Base-by-base conservation (phyloP, 805 yeast species). In the Metschnikowia baotianmanensis region DNA sequence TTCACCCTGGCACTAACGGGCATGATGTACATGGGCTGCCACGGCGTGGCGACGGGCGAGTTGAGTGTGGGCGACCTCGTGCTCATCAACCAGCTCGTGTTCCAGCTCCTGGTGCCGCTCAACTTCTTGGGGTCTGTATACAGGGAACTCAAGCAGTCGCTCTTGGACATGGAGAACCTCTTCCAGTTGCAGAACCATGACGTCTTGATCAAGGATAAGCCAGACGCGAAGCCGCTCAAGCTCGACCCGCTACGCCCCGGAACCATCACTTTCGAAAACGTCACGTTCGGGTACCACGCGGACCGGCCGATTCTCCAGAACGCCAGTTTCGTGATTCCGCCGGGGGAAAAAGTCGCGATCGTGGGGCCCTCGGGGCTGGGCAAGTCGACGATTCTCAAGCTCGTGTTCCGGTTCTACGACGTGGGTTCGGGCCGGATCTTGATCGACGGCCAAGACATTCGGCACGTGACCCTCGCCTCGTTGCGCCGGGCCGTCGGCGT, bases 351-450 rank as follows among this genome's bases (percentile, higher is more conserved):
- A 50, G 91, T 90, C 12, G 98, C 98, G 9, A 79, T 91, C 55
- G 99, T 91, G 9, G 99, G 99, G 0, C 95, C 98, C 0, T 83
- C 95, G 6, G 99, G 99, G 4, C 82, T 91, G 52, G 99, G 99
- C 30, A 91, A 91, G 65, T 87, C 96, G 0, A 91, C 99, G 0
- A 77, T 93, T 28, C 65, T 91, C 52, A 74, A 89, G 55, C 67
- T 91, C 25, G 82, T 88, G 0, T 91, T 91, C 69, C 68, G 99
- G 53, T 91, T 93, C 59, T 90, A 88, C 61, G 99, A 91, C 58
- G 85, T 87, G 2, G 70, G 71, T 28, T 65, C 72, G 11, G 98
- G 98, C 10, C 68, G 87, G 35, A 86, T 91, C 40, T 60, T 82
- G 21, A 78, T 91, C 36, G 96, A 91, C 63, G 96, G 95, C 3